These are phyloP conservation scores for Lasiosphaeria hispida DNA, from an alignment of 495 filamentous ascomycete species.

Conservation along the genomic window DNA sequence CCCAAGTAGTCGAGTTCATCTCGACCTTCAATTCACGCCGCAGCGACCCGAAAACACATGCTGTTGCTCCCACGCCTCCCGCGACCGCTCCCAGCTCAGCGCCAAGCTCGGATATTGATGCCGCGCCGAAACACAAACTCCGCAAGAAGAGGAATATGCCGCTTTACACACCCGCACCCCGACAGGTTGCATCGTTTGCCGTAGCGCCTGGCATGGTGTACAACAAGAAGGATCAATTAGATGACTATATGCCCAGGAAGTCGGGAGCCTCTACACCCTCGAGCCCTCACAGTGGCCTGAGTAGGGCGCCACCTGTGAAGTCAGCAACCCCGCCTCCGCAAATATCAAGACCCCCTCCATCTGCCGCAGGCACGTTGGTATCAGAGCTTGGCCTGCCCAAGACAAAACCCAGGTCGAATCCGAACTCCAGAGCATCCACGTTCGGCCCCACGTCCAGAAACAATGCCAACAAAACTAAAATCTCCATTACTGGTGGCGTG, in stretches of 20 bases:
- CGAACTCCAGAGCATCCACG: conserved; percentile 53
- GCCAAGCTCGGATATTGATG: conserved; percentile 28
- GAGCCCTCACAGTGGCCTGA: conserved; percentile 32
- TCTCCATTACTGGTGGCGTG: conserved; percentile 66
- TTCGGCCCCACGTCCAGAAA: conserved; percentile 42
- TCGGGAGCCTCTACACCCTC: conserved; percentile 34
- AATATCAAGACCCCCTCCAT: conserved; percentile 58
- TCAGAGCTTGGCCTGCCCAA: conserved; percentile 68
- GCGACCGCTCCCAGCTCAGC: conserved; percentile 22
- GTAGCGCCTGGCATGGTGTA: conserved; percentile 36
- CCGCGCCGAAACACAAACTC: conserved; percentile 30
- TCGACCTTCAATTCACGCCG: conserved; percentile 80
- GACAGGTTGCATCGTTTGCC: conserved; percentile 56
- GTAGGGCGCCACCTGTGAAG: conserved; percentile 39
- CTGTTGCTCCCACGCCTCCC: conserved; percentile 13
- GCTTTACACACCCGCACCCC: conserved; percentile 62
- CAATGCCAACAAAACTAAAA: conserved; percentile 45
- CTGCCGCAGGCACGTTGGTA: conserved; percentile 70
- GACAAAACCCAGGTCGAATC: conserved; percentile 57
- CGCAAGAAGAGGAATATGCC: conserved; percentile 58
- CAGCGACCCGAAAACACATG: conserved; percentile 36
- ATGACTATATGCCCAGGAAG: conserved; percentile 38
- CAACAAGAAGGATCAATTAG: conserved; percentile 41
- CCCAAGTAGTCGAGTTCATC: conserved; percentile 86
- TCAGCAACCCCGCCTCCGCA: conserved; percentile 32